Percentiles rank a stretch among this genome's conserved stretches.
Evolutionary conservation across 768 basidiomycete species (phyloP).

Genomic region (Hebeloma cylindrosporum): DNA sequence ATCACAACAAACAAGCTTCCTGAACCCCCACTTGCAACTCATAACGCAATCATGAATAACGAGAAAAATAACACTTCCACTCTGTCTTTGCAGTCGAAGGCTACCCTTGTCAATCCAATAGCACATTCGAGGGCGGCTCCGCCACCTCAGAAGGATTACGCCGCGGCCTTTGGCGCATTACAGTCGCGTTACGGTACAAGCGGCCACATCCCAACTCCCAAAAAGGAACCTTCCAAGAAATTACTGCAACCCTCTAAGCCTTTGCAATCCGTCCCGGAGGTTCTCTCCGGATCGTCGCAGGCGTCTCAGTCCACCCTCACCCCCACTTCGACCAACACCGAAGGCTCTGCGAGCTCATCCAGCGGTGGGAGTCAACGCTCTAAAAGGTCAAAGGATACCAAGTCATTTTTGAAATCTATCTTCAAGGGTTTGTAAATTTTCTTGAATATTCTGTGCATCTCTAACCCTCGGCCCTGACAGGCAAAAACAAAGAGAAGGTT

Average conservation of each 20-base stretch:
- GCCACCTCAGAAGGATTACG: constrained; percentile 35
- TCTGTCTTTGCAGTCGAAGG: constrained; percentile 25
- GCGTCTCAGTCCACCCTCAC: constrained; percentile 19
- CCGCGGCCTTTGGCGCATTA: constrained; percentile 34
- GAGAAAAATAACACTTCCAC: constrained; percentile 19
- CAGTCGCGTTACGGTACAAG: constrained; percentile 38
- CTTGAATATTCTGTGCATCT: not conserved
- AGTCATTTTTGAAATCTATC: constrained; percentile 19
- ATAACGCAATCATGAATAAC: constrained; percentile 9
- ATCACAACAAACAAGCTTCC: constrained; percentile 2
- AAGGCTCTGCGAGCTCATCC: constrained; percentile 6
- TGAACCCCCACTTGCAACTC: not conserved
- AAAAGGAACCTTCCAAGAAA: constrained; percentile 26
- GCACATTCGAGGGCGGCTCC: constrained; percentile 13
- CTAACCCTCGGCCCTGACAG: constrained; percentile 2
- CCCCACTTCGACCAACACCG: not conserved
- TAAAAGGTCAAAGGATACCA: constrained; percentile 14
- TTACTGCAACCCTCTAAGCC: constrained; percentile 14
- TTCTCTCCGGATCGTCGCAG: constrained; percentile 7
- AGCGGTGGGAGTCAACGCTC: not conserved
- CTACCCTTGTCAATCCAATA: constrained; percentile 24
- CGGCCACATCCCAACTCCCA: constrained; percentile 30
- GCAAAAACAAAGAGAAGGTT: constrained; percentile 12
- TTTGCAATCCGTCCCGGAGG: constrained; percentile 8
- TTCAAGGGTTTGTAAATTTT: constrained; percentile 22